phyloP scores from a whole-genome alignment of 2,329 filamentous ascomycete species.

The Ophiostoma perfectum region DNA sequence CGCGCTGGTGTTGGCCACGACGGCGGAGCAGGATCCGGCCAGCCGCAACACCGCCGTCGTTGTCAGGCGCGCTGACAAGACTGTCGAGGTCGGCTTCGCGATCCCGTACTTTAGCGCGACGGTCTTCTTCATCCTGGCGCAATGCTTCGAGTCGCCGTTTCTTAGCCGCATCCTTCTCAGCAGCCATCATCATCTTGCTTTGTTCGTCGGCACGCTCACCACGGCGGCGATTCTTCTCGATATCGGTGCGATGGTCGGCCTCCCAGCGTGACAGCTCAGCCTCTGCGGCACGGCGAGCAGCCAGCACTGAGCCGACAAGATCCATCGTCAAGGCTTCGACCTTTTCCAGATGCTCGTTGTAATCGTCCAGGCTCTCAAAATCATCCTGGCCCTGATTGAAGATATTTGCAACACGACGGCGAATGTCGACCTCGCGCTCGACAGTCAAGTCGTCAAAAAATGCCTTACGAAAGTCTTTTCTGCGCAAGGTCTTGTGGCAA shows the following conservation, averaged over 20 bases:
- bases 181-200: conserved; percentile 50
- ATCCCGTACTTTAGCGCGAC: conserved; percentile 56
- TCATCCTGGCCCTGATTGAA: conserved; percentile 90
- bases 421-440: conserved; percentile 90
- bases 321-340: conserved; percentile 89
- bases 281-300: conserved; percentile 43
- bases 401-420: conserved; percentile 68
- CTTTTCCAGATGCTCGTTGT: conserved; percentile 91
- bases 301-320: conserved; percentile 58
- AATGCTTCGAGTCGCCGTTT: conserved; percentile 58
- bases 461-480: conserved; percentile 75
- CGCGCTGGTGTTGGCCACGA: conserved; percentile 49
- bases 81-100: conserved; percentile 65
- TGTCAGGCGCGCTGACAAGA: conserved; percentile 57
- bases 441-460: conserved; percentile 85
- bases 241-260: conserved; percentile 63
- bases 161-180: conserved; percentile 62
- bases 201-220: conserved; percentile 51
- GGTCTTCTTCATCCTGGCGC: conserved; percentile 66
- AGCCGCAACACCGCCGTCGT: conserved; percentile 36
- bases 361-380: conserved; percentile 76
- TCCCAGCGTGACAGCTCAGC: conserved; percentile 62
- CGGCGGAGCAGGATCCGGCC: conserved; percentile 67
- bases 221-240: conserved; percentile 53
- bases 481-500: conserved; percentile 80